A percentile compares a stretch with the other conserved stretches of the same genome.
phyloP scores from a whole-genome alignment of 78 protist genomes.

The Protostelium mycophagum region DNA sequence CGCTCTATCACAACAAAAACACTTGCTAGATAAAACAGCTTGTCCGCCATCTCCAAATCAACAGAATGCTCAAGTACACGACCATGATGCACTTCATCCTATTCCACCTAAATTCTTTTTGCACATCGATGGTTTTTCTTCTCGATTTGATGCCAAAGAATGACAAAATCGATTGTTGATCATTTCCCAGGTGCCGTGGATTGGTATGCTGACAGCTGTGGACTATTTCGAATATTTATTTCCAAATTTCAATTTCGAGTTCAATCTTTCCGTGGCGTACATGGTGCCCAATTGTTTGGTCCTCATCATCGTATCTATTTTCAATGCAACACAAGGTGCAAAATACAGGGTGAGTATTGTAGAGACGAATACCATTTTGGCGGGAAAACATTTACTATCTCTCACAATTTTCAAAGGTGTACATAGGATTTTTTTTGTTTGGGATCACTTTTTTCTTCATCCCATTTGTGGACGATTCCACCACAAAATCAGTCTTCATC shows the following conservation, averaged over 20 bases:
- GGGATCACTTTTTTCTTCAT: background rate
- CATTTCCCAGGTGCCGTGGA: background rate
- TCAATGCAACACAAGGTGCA: background rate
- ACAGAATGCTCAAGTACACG: too few relatives aligned
- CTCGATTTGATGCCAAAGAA: too few relatives aligned
- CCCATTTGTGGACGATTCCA: background rate
- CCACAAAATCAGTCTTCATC: background rate
- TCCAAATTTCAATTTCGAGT: background rate
- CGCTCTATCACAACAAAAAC: too few relatives aligned
- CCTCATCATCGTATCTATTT: background rate
- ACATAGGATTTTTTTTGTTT: background rate
- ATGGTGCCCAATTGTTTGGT: background rate
- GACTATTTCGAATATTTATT: background rate
- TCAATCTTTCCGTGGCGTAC: background rate
- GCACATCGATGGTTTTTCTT: too few relatives aligned
- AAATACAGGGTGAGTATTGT: too few relatives aligned
- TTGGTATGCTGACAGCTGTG: background rate
- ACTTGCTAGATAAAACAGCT: too few relatives aligned
- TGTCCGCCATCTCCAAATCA: too few relatives aligned
- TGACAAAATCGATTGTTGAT: too few relatives aligned
- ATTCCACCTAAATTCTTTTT: too few relatives aligned
- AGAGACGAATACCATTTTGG: too few relatives aligned
- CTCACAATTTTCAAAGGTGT: too few relatives aligned
- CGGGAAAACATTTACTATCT: background rate
- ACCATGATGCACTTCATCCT: too few relatives aligned